A percentile compares a stretch with the other conserved stretches of the same genome.
These are phyloP conservation scores for Paecilomyces fulvus DNA, from an alignment of 2,329 filamentous ascomycete genomes.

Conservation along the genomic window DNA sequence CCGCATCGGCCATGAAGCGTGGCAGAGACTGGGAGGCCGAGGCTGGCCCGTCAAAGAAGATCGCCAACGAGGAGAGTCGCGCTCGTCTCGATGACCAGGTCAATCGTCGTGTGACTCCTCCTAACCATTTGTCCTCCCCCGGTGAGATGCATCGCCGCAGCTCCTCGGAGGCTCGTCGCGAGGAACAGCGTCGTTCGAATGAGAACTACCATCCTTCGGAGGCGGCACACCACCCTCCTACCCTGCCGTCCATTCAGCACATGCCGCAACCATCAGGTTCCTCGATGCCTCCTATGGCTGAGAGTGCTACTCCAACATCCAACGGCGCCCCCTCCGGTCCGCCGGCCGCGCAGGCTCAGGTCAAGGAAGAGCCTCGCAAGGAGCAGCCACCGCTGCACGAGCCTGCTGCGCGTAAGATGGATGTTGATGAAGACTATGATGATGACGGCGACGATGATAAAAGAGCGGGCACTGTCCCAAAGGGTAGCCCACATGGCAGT, in stretches of 20 bases:
- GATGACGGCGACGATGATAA: slow-evolving; percentile 84
- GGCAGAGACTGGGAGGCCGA: slow-evolving; percentile 91
- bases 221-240: slow-evolving; percentile 73
- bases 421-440: slow-evolving; percentile 95
- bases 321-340: slow-evolving; percentile 34
- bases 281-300: slow-evolving; percentile 50
- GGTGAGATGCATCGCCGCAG: slow-evolving; percentile 64
- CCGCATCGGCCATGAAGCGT: slow-evolving; percentile 72
- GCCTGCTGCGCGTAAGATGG: slow-evolving; percentile 87
- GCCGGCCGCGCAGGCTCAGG: slow-evolving; percentile 43
- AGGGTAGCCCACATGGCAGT: slow-evolving; percentile 28
- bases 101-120: slow-evolving; percentile 61
- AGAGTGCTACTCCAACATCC: slow-evolving; percentile 31
- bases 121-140: slow-evolving; percentile 52
- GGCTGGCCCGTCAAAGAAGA: slow-evolving; percentile 62
- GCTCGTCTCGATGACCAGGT: slow-evolving; percentile 78
- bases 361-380: slow-evolving; percentile 48
- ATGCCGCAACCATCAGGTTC: slow-evolving; percentile 42
- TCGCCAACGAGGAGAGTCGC: slow-evolving; percentile 77
- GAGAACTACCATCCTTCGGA: slow-evolving; percentile 88
- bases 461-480: slow-evolving; percentile 25
- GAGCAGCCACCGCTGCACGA: slow-evolving; percentile 55
- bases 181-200: slow-evolving; percentile 61
- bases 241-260: slow-evolving; percentile 44
- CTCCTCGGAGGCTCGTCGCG: slow-evolving; percentile 62